phyloP scores from a whole-genome alignment of 768 basidiomycete species.

The Panus rudis region DNA sequence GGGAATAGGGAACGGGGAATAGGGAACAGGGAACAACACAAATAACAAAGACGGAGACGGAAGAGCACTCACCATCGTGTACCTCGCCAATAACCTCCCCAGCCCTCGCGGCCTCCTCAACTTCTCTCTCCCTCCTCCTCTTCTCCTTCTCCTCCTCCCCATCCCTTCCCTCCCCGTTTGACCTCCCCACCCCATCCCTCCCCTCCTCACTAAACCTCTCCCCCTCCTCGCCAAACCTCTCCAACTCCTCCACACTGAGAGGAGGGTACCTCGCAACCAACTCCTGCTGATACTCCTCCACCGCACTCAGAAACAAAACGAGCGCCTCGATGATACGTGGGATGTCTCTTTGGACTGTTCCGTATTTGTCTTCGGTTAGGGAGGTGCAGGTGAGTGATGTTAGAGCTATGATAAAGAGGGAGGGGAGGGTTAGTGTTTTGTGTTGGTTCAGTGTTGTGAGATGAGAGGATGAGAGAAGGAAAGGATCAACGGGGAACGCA shows the following conservation, averaged over 20 bases:
- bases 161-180: conserved; percentile 16
- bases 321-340: conserved; percentile 76
- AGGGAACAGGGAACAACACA: no score
- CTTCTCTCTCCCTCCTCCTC: conserved; percentile 30
- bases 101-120: conserved; percentile 48
- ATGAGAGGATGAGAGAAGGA: no score
- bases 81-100: conserved; percentile 47
- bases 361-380: conserved; percentile 72
- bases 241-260: conserved; percentile 29
- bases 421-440: not conserved
- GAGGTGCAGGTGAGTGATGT: conserved; percentile 65
- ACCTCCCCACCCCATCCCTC: conserved; percentile 45
- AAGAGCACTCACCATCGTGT: conserved; percentile 50
- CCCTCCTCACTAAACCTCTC: conserved; percentile 32
- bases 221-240: no score
- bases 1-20: not conserved
- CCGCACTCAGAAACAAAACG: conserved; percentile 52
- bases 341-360: conserved; percentile 80
- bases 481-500: no score
- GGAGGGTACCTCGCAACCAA: conserved; percentile 36
- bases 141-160: conserved; percentile 28
- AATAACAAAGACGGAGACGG: no score
- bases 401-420: conserved; percentile 39
- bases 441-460: not conserved
- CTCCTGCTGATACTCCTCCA: conserved; percentile 60